Conservation (phyloP, 441 rosid species). For the Mallotus repandus region DNA sequence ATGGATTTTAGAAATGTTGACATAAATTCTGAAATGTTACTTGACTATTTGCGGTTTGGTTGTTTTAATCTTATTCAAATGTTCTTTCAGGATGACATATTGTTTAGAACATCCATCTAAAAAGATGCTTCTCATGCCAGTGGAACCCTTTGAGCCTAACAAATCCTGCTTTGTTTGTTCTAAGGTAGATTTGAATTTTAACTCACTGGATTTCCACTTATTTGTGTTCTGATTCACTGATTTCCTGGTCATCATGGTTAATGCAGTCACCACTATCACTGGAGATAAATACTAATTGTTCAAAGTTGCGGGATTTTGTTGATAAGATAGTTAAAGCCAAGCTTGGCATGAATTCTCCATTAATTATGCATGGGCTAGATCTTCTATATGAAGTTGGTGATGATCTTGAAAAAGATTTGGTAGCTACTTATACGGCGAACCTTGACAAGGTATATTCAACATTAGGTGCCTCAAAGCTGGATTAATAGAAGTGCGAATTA, state of each 20-base stretch:
- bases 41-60: background rate
- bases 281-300: slow-evolving; percentile 71
- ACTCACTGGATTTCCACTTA: background rate
- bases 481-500: background rate
- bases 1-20: background rate
- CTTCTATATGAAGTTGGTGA: slow-evolving; percentile 97
- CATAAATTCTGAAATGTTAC: slow-evolving; percentile 2
- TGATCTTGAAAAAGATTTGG: slow-evolving; percentile 84
- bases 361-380: slow-evolving; percentile 72
- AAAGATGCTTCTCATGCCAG: slow-evolving; percentile 95
- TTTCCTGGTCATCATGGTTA: slow-evolving; percentile 23
- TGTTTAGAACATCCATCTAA: slow-evolving; percentile 82
- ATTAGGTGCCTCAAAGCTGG: background rate
- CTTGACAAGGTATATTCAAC: slow-evolving; percentile 76
- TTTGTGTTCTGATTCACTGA: slow-evolving; percentile 18
- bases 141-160: slow-evolving; percentile 88
- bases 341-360: slow-evolving; percentile 89
- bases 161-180: slow-evolving; percentile 94
- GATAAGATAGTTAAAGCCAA: slow-evolving; percentile 91
- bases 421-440: slow-evolving; percentile 76
- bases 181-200: slow-evolving; percentile 47
- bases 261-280: slow-evolving; percentile 75
- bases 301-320: slow-evolving; percentile 87
- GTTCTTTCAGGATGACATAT: slow-evolving; percentile 76
- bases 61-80: slow-evolving; percentile 20